Evolutionary conservation across 2,329 filamentous ascomycete genomes (phyloP).

Genomic region (Talaromyces piceae): DNA sequence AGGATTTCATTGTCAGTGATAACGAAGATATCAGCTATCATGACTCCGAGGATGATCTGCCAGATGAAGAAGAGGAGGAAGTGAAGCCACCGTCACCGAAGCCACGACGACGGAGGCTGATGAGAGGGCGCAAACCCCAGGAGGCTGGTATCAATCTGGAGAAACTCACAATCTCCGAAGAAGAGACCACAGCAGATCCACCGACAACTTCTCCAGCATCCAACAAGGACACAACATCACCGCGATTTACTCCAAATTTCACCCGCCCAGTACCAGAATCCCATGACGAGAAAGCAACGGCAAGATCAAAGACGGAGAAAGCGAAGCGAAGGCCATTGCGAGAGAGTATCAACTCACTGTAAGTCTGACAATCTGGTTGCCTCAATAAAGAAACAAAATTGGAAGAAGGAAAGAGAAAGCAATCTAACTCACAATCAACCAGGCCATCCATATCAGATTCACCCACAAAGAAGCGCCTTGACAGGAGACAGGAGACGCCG

Average conservation of each 20-base stretch:
- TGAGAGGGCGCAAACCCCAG: conserved; percentile 27
- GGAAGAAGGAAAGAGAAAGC: too few species aligned
- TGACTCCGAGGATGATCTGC: conserved; percentile 18
- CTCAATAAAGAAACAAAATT: too few species aligned
- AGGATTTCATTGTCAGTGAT: conserved; percentile 36
- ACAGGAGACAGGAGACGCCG: conserved; percentile 28
- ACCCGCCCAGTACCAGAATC: conserved; percentile 18
- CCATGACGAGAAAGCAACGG: conserved; percentile 17
- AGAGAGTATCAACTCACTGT: conserved; percentile 11
- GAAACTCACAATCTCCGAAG: conserved; percentile 1
- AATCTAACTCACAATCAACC: not conserved
- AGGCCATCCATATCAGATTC: conserved; percentile 4
- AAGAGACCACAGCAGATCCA: not conserved
- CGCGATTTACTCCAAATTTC: conserved; percentile 12
- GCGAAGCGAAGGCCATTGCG: conserved; percentile 9
- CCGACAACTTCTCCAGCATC: not conserved
- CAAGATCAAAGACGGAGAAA: conserved; percentile 3
- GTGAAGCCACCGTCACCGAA: conserved; percentile 15
- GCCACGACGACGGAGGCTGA: conserved; percentile 25
- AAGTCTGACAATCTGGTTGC: not conserved
- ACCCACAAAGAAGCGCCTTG: conserved; percentile 8
- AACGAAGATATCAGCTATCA: conserved; percentile 31
- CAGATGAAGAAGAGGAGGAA: conserved; percentile 13
- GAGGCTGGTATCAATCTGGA: conserved; percentile 6
- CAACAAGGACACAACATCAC: conserved; percentile 10